phyloP scores from a whole-genome alignment of 805 yeast genomes.

The Vanderwaltozyma yarrowii region DNA sequence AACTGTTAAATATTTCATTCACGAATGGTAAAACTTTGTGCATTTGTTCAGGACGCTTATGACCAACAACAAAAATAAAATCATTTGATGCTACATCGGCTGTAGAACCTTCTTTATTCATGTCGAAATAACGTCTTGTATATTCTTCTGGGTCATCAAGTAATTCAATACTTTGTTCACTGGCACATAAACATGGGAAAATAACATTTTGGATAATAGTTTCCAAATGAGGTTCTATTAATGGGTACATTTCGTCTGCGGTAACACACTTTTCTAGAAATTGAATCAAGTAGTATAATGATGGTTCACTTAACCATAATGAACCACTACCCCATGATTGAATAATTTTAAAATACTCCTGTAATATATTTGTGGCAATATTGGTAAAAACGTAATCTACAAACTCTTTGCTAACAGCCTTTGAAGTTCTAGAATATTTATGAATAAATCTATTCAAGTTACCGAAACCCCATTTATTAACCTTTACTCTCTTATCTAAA shows the following conservation, averaged over 20 bases:
- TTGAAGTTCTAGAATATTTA: constrained; percentile 44
- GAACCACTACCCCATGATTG: constrained; percentile 31
- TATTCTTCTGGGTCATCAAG: constrained; percentile 81
- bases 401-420: constrained; percentile 39
- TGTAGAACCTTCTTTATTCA: constrained; percentile 49
- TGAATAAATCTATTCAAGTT: constrained; percentile 62
- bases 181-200: constrained; percentile 66
- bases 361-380: constrained; percentile 62
- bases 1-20: constrained; percentile 36
- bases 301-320: constrained; percentile 56
- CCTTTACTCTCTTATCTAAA: constrained; percentile 47
- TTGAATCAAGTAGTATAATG: constrained; percentile 54
- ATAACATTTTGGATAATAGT: constrained; percentile 58
- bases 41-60: constrained; percentile 45
- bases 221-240: constrained; percentile 54
- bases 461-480: constrained; percentile 83
- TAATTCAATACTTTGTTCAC: constrained; percentile 51
- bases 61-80: constrained; percentile 53
- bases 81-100: constrained; percentile 78
- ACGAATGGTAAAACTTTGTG: constrained; percentile 47
- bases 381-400: constrained; percentile 41
- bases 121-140: constrained; percentile 60
- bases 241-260: constrained; percentile 47
- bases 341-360: constrained; percentile 44
- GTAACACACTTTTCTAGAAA: constrained; percentile 55